Base-by-base conservation (phyloP, 768 basidiomycete species). In the Suillus paluster region DNA sequence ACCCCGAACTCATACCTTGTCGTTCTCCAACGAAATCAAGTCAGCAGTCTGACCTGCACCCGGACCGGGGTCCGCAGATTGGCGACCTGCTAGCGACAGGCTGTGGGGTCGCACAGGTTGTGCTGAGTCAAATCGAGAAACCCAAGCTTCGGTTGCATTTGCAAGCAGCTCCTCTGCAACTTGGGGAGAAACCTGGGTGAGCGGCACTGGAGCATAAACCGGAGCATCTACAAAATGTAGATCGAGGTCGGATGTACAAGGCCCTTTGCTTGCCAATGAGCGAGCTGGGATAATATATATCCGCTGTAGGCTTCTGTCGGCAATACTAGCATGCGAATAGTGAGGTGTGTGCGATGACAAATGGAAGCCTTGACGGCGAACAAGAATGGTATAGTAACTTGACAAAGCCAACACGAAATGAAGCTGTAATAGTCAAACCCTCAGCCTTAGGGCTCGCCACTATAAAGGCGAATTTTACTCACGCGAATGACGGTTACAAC, bases 321-420 rank as follows among this genome's bases (percentile, higher is more conserved):
- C 71, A 53, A 7, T 12, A 60, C 67, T 65, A 33, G 64, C 61
- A 17, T 71, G 65, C 30, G 49, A 27, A 50, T 60, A 50, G 38
- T 58, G 53, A 66, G 67, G 55, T 67, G 70, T 42, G 30, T 53
- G 48, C 46, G 63, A 45, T 55, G 58, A 66, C 64, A 66, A 62
- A 58, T 48, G 55, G 62, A 49, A 68, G 63, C 57, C 65, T 68
- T 79, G 71, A 61, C 78, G 78, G n/a, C 83, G 83, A 33, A 77
- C 74, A 41, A 92, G 77, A 48, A 83, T 79, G 9, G 80, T 75
- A 71, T 91, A 87, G 66, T 86, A 86, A 56, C 83, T 88, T 8
- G 89, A 84, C 12, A 94, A 81, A 3, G 89, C 84, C 63, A 93
- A 80, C 39, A 92, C 83, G 74, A 91, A 90, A 73, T 93, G 91